Evolutionary conservation across 164 flowering plant genomes (phyloP).

Genomic region (Warburgia ugandensis): DNA sequence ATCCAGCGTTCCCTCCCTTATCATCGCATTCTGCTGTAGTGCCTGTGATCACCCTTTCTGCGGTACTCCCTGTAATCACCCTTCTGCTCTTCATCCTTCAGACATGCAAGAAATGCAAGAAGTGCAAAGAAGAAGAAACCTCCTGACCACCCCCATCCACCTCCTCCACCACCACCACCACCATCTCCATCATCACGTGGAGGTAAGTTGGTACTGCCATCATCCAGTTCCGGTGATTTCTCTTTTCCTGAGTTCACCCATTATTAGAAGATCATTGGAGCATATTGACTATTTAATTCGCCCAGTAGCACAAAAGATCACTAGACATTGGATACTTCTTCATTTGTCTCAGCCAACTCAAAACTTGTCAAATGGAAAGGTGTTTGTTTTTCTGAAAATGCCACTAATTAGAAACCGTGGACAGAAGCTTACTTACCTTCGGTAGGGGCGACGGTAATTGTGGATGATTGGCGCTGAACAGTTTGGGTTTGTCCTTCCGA

Average conservation of each 20-base stretch:
- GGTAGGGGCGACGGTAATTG: constrained; percentile 57
- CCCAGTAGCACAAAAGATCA: too few relatives aligned
- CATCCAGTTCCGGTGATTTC: constrained; percentile 73
- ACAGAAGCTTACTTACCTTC: constrained; percentile 36
- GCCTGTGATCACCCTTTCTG: too few relatives aligned
- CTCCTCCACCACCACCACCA: constrained; percentile 42
- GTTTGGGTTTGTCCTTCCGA: constrained; percentile 69
- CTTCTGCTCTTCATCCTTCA: constrained; percentile 68
- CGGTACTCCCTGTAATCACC: constrained; percentile 26
- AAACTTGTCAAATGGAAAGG: too few relatives aligned
- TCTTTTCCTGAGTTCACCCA: constrained; percentile 75
- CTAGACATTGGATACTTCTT: too few relatives aligned
- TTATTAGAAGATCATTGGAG: too few relatives aligned
- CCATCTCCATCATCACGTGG: constrained; percentile 81
- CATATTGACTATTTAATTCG: too few relatives aligned
- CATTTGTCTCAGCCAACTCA: too few relatives aligned
- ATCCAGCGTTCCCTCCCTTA: too few relatives aligned
- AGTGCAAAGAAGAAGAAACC: constrained; percentile 74
- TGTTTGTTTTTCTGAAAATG: too few relatives aligned
- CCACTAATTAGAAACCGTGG: too few relatives aligned
- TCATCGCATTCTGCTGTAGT: too few relatives aligned
- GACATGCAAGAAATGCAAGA: constrained; percentile 67
- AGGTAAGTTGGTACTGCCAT: constrained; percentile 76
- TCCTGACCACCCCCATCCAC: constrained; percentile 83
- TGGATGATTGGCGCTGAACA: constrained; percentile 54